Conservation (phyloP, 768 basidiomycete genomes). For the Mycena metata region DNA sequence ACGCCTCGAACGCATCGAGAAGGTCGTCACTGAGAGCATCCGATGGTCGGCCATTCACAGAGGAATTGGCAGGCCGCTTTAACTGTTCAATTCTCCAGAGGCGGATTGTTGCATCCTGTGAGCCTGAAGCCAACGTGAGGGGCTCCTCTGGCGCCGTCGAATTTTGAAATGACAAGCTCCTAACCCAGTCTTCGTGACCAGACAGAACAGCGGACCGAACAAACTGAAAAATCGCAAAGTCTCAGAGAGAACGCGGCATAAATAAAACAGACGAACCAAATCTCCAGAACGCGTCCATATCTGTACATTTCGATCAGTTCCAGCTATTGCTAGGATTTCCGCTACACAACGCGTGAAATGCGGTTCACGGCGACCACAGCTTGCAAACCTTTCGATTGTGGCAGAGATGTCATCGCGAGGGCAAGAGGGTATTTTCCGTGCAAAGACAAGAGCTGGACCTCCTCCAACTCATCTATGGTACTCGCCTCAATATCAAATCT, state of each 20-base stretch:
- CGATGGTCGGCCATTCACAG: constrained; percentile 32
- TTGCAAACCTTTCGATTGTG: constrained; percentile 71
- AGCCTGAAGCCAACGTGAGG: constrained; percentile 90
- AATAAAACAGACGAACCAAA: constrained; percentile 53
- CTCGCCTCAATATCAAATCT: constrained; percentile 25
- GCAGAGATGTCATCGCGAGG: constrained; percentile 73
- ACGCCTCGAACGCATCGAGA: constrained; percentile 89
- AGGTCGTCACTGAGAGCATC: constrained; percentile 74
- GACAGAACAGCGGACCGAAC: constrained; percentile 69
- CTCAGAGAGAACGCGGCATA: background rate
- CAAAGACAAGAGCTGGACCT: constrained; percentile 72
- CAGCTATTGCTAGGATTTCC: constrained; percentile 81
- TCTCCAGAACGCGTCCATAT: constrained; percentile 80
- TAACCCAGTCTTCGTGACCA: constrained; percentile 98
- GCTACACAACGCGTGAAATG: constrained; percentile 50
- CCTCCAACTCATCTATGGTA: constrained; percentile 52
- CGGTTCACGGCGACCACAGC: constrained; percentile 9
- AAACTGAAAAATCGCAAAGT: constrained; percentile 58
- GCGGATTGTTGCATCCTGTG: constrained; percentile 94
- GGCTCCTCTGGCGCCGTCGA: constrained; percentile 52
- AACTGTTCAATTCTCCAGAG: constrained; percentile 87
- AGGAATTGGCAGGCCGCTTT: constrained; percentile 46
- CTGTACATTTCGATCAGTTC: constrained; percentile 85
- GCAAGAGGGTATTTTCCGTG: constrained; percentile 83
- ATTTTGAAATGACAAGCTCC: constrained; percentile 76